A percentile compares a stretch with the other conserved stretches of the same genome.
These are phyloP conservation scores for Hypericum perforatum DNA, from an alignment of 345 rosid genomes.

Conservation along the genomic window DNA sequence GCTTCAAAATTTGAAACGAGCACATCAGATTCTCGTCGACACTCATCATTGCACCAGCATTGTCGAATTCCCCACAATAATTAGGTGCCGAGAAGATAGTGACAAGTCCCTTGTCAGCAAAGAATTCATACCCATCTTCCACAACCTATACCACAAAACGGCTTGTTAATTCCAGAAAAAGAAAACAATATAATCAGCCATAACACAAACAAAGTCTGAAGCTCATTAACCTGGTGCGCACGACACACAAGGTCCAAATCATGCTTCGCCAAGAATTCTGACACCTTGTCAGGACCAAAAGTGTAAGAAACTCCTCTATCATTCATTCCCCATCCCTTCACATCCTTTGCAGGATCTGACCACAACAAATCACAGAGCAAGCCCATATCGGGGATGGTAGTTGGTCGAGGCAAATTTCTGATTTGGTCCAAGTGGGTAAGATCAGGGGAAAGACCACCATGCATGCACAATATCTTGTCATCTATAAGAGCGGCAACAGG, in stretches of 20 bases:
- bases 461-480: slow-evolving; percentile 93
- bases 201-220: not conserved
- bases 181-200: not conserved
- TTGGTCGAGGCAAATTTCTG: slow-evolving; percentile 62
- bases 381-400: slow-evolving; percentile 68
- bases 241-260: slow-evolving; percentile 92
- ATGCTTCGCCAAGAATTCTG: slow-evolving; percentile 63
- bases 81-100: slow-evolving; percentile 94
- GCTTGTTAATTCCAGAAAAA: slow-evolving; percentile 5
- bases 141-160: slow-evolving; percentile 47
- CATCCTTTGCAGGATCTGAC: slow-evolving; percentile 92
- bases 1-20: slow-evolving; percentile 94
- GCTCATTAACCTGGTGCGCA: slow-evolving; percentile 70
- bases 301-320: slow-evolving; percentile 92
- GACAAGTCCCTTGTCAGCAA: slow-evolving; percentile 86
- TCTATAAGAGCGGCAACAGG: slow-evolving; percentile 88
- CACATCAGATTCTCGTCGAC: slow-evolving; percentile 83
- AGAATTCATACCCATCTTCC: slow-evolving; percentile 97
- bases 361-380: slow-evolving; percentile 86
- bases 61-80: slow-evolving; percentile 95
- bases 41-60: slow-evolving; percentile 98
- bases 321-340: slow-evolving; percentile 93
- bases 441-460: slow-evolving; percentile 94
- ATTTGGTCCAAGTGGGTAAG: slow-evolving; percentile 66
- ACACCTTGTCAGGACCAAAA: slow-evolving; percentile 79